A percentile compares a stretch with the other conserved stretches of the same genome.
These are phyloP conservation scores for Glomus cerebriforme DNA, from an alignment of 192 early-diverging fungal genomes.

Conservation along the genomic window DNA sequence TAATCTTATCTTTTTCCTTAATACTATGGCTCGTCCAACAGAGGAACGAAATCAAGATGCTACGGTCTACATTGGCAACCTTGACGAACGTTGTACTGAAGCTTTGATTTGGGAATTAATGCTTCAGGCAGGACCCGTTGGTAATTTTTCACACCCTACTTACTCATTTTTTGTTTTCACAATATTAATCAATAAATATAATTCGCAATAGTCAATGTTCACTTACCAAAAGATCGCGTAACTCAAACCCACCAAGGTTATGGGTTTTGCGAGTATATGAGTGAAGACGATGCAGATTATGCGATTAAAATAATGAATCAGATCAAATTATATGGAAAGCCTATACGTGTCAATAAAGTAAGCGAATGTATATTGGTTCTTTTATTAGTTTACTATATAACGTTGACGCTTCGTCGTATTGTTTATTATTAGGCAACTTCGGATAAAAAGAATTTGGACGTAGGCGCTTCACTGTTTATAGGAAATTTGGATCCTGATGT, in stretches of 20 bases:
- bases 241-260: conserved; percentile 93
- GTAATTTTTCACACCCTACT: conserved; percentile 40
- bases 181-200: not conserved
- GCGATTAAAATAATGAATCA: conserved; percentile 97
- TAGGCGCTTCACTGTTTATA: conserved; percentile 95
- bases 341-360: conserved; percentile 92
- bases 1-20: not conserved
- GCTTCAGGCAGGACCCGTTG: conserved; percentile 95
- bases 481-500: conserved; percentile 93
- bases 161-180: not conserved
- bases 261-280: conserved; percentile 94
- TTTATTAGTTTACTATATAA: not conserved
- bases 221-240: conserved; percentile 96
- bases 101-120: conserved; percentile 97
- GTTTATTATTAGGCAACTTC: conserved; percentile 62
- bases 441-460: conserved; percentile 83
- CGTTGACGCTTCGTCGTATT: not conserved
- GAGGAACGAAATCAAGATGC: conserved; percentile 96
- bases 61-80: conserved; percentile 96
- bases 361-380: too few species aligned
- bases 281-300: conserved; percentile 95
- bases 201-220: conserved; percentile 73
- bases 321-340: conserved; percentile 93
- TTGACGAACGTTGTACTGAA: conserved; percentile 93
- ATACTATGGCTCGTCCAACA: conserved; percentile 16